Conservation (phyloP, 2,329 filamentous ascomycete genomes). For the Colletotrichum lini region DNA sequence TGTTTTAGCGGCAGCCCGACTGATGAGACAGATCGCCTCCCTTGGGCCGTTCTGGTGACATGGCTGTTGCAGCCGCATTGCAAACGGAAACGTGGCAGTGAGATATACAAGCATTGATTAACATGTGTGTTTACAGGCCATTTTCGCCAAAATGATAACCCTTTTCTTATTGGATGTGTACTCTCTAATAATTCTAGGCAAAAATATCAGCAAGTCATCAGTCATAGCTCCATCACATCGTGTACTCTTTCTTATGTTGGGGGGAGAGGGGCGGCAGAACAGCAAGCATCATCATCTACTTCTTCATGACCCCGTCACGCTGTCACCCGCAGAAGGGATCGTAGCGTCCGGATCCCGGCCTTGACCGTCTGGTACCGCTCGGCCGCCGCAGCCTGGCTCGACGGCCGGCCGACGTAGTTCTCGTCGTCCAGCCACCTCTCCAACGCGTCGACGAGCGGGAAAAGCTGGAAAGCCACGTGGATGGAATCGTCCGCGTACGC, state of each 20-base stretch:
- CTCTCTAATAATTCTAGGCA: no score
- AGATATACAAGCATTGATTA: no score
- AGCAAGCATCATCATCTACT: background rate
- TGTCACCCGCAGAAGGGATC: background rate
- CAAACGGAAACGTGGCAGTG: no score
- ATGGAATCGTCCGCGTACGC: background rate
- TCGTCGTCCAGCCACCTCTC: conserved; percentile 10
- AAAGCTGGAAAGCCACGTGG: background rate
- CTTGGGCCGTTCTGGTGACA: no score
- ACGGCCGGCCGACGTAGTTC: background rate
- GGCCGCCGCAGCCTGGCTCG: background rate
- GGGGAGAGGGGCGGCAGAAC: background rate
- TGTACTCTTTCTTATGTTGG: no score
- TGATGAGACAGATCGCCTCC: no score
- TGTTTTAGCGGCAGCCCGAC: no score
- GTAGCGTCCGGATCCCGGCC: background rate
- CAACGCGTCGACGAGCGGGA: background rate
- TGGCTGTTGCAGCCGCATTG: no score
- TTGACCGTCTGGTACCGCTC: background rate
- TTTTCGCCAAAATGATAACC: no score
- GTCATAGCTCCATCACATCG: background rate
- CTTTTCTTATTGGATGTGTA: no score
- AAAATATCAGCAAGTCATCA: background rate
- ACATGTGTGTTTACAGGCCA: no score
- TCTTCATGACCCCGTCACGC: background rate